phyloP scores from a whole-genome alignment of 768 basidiomycete genomes.

The Phanerochaete sordida region DNA sequence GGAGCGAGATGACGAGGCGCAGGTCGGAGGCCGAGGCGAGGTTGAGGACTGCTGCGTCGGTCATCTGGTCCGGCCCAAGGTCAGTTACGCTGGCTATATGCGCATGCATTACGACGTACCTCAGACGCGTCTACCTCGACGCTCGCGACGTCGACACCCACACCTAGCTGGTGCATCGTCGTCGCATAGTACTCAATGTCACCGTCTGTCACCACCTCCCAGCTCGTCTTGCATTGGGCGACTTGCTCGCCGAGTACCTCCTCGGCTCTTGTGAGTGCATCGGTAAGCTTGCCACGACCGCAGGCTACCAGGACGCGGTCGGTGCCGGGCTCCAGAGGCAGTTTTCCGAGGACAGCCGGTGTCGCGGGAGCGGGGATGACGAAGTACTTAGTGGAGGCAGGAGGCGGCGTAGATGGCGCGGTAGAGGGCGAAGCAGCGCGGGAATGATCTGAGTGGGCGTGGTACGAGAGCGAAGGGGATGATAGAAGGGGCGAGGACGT shows the following conservation, averaged over 20 bases:
- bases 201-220: background rate
- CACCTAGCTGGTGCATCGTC: background rate
- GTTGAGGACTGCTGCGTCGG: slow-evolving; percentile 33
- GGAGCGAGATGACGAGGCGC: slow-evolving; percentile 41
- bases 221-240: slow-evolving; percentile 10
- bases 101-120: slow-evolving; percentile 5
- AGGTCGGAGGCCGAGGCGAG: slow-evolving; percentile 37
- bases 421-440: slow-evolving; percentile 13
- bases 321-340: slow-evolving; percentile 14
- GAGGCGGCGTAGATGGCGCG: slow-evolving; percentile 5
- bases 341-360: slow-evolving; percentile 13
- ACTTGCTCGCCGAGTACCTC: slow-evolving; percentile 13
- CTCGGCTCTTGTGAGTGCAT: slow-evolving; percentile 14
- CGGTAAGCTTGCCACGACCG: slow-evolving; percentile 12
- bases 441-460: background rate
- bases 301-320: slow-evolving; percentile 20
- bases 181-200: slow-evolving; percentile 16
- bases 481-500: background rate
- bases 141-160: slow-evolving; percentile 5
- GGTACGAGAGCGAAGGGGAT: slow-evolving; percentile 4
- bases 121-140: slow-evolving; percentile 3
- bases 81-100: background rate
- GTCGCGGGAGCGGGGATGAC: slow-evolving; percentile 16
- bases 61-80: background rate
- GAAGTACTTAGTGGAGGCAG: slow-evolving; percentile 5